Evolutionary conservation across 2,329 filamentous ascomycete species (phyloP).

Genomic region (Colletotrichum sp.): DNA sequence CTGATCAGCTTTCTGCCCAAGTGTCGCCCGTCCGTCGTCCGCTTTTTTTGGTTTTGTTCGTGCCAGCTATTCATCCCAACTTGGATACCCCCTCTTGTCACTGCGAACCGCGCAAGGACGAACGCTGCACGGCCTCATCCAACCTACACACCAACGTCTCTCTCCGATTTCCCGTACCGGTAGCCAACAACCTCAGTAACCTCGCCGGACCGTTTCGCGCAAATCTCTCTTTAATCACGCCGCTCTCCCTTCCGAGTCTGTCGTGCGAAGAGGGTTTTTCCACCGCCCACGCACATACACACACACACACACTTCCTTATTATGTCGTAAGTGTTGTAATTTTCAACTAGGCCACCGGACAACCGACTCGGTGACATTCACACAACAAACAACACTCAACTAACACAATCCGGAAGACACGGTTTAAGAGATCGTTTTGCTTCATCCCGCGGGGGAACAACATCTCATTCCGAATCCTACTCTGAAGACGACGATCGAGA

Average conservation of each 20-base stretch:
- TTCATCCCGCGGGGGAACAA: conserved; percentile 20
- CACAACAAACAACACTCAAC: conserved; percentile 22
- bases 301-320: conserved; percentile 35
- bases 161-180: not conserved
- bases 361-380: conserved; percentile 16
- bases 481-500: conserved; percentile 43
- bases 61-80: not conserved
- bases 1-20: conserved; percentile 6
- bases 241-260: conserved; percentile 45
- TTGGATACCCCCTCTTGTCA: not conserved
- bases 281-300: conserved; percentile 15
- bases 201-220: conserved; percentile 21
- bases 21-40: not conserved
- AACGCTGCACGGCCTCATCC: conserved; percentile 10
- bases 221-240: conserved; percentile 46
- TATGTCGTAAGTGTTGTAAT: conserved; percentile 38
- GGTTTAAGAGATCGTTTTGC: conserved; percentile 21
- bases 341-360: conserved; percentile 19
- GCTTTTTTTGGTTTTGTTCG: not conserved
- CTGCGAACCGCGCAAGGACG: not conserved
- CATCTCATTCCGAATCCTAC: conserved; percentile 37
- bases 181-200: conserved; percentile 4
- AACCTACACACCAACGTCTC: not conserved
- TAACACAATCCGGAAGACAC: conserved; percentile 18
- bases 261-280: conserved; percentile 50